Base-by-base conservation (phyloP, 192 early-diverging fungal genomes). In the Linnemannia hyalina region DNA sequence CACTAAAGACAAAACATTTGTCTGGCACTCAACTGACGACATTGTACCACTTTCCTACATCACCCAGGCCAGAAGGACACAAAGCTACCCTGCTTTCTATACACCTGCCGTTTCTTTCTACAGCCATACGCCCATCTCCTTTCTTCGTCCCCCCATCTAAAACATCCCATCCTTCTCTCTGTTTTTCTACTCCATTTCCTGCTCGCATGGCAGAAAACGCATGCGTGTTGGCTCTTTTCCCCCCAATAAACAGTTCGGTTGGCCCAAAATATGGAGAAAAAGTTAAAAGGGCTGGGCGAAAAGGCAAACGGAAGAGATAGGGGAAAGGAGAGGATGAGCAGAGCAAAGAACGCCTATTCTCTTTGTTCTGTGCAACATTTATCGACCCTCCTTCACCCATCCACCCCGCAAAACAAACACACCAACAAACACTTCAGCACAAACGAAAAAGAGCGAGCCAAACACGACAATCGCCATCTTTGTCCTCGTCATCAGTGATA, bases 171-270 rank as follows among this genome's bases (percentile, higher is more conserved):
- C 60, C 8, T 23, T 26, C 22, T 55, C n/a, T 32, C 11, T 65
- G n/a, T 26, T 11, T 26, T 35, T 65, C 57, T 23, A 26, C n/a
- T 60, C 29, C 60, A 32, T 65, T 9, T 65, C 13, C 11, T 65
- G 60, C 60, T 65, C 60, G 60, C 60, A 65, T 65, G 60, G 60
- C n/a, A 65, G 26, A 26, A 26, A 32, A 32, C 60, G 60, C 60
- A 65, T 65, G 60, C 9, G 11, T 46, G 44, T 22, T 22, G 49
- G 49, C 18, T 22, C 49, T 18, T 52, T 52, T 52, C 47, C 22
- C 49, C 20, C 49, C 49, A 65, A 65, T n/a, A 32, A 23, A 57
- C 55, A 65, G 15, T 32, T 26, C 60, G 29, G 60, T 65, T 32
- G 60, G 60, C 60, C 60, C 6, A 65, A 65, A 32, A 32, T 35